A percentile compares a stretch with the other conserved stretches of the same genome.
Conservation (phyloP, 768 basidiomycete species). For the Leccinellum albellum region DNA sequence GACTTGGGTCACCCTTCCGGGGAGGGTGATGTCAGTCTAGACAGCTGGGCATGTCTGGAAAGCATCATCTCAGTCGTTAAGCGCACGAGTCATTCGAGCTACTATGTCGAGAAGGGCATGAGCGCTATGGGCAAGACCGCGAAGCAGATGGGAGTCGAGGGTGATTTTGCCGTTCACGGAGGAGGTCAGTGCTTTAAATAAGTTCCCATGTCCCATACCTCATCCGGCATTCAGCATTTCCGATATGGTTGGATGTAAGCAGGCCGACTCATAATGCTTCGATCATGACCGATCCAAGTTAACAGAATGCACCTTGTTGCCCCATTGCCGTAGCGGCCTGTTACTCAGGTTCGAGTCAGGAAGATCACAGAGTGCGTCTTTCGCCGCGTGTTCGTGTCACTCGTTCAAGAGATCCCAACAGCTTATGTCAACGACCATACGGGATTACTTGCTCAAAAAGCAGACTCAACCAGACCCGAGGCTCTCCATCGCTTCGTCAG, state of each 20-base stretch:
- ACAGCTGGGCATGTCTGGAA: slow-evolving; percentile 76
- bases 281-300: slow-evolving; percentile 1
- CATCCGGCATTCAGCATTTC: slow-evolving; percentile 56
- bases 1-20: slow-evolving; percentile 67
- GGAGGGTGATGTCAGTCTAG: slow-evolving; percentile 72
- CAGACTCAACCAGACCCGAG: slow-evolving; percentile 19
- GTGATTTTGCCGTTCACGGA: slow-evolving; percentile 62
- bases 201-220: background rate
- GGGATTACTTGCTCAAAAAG: slow-evolving; percentile 69
- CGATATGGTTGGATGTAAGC: slow-evolving; percentile 76
- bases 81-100: slow-evolving; percentile 80
- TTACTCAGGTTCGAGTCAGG: slow-evolving; percentile 77
- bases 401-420: slow-evolving; percentile 24
- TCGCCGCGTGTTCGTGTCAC: background rate
- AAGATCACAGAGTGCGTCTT: slow-evolving; percentile 68
- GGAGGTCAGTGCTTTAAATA: slow-evolving; percentile 57
- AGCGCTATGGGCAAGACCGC: slow-evolving; percentile 77
- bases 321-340: slow-evolving; percentile 76
- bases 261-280: background rate
- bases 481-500: slow-evolving; percentile 23
- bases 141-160: slow-evolving; percentile 66
- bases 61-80: slow-evolving; percentile 77
- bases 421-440: slow-evolving; percentile 62
- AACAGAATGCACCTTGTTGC: slow-evolving; percentile 76
- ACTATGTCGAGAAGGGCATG: slow-evolving; percentile 85